Conservation (phyloP, 2,329 filamentous ascomycete species). For the Clonostachys chloroleuca region DNA sequence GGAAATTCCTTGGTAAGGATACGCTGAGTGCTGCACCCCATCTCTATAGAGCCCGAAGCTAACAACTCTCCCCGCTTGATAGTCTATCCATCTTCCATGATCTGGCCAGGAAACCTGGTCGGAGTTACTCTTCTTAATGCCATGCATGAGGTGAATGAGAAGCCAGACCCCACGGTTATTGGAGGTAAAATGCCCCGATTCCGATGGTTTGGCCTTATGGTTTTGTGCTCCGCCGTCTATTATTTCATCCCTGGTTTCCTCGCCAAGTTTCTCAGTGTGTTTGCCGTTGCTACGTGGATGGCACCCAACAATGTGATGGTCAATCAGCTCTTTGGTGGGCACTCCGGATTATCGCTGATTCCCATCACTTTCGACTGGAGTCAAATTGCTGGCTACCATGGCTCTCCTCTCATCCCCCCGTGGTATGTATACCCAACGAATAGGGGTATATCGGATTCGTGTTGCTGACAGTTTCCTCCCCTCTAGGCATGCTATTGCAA, state of each 20-base stretch:
- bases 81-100: constrained; percentile 67
- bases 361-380: constrained; percentile 78
- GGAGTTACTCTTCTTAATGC: constrained; percentile 65
- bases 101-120: constrained; percentile 67
- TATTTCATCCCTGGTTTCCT: constrained; percentile 68
- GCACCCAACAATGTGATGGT: constrained; percentile 62
- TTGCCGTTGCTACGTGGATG: constrained; percentile 70
- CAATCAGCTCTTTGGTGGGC: constrained; percentile 70
- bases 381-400: constrained; percentile 63
- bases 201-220: constrained; percentile 57
- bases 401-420: constrained; percentile 64
- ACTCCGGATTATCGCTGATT: constrained; percentile 61
- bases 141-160: constrained; percentile 60
- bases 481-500: constrained; percentile 63
- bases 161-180: constrained; percentile 43
- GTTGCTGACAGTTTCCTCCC: not conserved
- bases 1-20: constrained; percentile 52
- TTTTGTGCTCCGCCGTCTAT: constrained; percentile 55
- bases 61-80: not conserved
- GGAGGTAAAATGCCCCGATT: constrained; percentile 66
- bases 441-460: not conserved
- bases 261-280: constrained; percentile 64
- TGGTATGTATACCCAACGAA: constrained; percentile 37
- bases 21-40: not conserved
- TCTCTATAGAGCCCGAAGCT: not conserved